phyloP scores from a whole-genome alignment of 495 filamentous ascomycete species.

The Lindgomyces ingoldianus region DNA sequence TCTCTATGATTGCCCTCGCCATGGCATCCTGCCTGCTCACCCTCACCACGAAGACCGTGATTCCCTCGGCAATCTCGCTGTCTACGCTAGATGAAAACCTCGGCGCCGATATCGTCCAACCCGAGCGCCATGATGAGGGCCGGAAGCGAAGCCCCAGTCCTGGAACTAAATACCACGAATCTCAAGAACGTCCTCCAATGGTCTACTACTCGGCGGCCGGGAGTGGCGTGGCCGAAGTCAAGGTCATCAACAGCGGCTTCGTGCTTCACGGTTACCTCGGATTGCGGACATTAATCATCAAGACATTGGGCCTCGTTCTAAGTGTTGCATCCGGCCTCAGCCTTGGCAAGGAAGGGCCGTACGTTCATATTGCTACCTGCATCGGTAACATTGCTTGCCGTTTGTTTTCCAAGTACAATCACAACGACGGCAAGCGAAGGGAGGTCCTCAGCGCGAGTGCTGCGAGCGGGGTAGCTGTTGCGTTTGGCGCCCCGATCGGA shows the following conservation, averaged over 20 bases:
- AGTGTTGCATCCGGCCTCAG: slow-evolving; percentile 91
- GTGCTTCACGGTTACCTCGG: slow-evolving; percentile 95
- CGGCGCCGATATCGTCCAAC: slow-evolving; percentile 44
- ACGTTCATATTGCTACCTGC: slow-evolving; percentile 95
- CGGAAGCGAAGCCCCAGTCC: slow-evolving; percentile 47
- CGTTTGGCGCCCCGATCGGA: slow-evolving; percentile 87
- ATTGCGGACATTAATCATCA: slow-evolving; percentile 82
- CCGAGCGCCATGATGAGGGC: slow-evolving; percentile 35
- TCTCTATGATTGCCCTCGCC: slow-evolving; percentile 71
- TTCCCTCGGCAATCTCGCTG: slow-evolving; percentile 82
- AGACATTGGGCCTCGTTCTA: slow-evolving; percentile 79
- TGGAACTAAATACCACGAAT: slow-evolving; percentile 35
- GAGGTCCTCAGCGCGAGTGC: slow-evolving; percentile 92
- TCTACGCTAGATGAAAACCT: slow-evolving; percentile 87
- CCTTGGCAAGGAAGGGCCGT: slow-evolving; percentile 94
- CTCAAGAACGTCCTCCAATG: slow-evolving; percentile 63
- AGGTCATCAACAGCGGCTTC: slow-evolving; percentile 95
- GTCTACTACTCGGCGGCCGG: slow-evolving; percentile 95
- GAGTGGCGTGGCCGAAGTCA: slow-evolving; percentile 95
- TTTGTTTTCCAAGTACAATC: slow-evolving; percentile 87
- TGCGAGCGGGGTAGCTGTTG: slow-evolving; percentile 89
- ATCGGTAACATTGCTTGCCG: slow-evolving; percentile 95
- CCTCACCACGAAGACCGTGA: slow-evolving; percentile 83
- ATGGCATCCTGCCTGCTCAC: slow-evolving; percentile 75
- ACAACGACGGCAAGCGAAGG: slow-evolving; percentile 86